Percentiles rank a stretch among this genome's conserved stretches.
phyloP scores from a whole-genome alignment of 371 early-diverging fungal genomes.

The Rhizomucor pusillus region DNA sequence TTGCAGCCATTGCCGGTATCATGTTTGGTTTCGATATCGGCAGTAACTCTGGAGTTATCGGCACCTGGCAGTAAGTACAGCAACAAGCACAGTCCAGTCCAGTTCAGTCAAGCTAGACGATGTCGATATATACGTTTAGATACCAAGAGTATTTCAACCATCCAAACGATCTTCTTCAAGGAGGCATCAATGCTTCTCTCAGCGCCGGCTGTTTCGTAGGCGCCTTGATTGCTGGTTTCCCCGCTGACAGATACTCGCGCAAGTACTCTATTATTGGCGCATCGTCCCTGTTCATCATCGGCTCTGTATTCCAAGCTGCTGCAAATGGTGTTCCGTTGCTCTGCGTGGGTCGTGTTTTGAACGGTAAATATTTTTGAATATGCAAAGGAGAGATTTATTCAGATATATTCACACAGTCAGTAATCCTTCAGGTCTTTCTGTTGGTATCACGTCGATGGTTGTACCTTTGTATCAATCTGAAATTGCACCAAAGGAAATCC shows the following conservation, averaged over 20 bases:
- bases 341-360: conserved; percentile 27
- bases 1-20: conserved; percentile 57
- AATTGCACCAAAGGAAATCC: conserved; percentile 63
- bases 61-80: conserved; percentile 36
- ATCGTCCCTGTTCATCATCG: conserved; percentile 20
- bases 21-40: conserved; percentile 64
- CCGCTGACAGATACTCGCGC: conserved; percentile 22
- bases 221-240: conserved; percentile 22
- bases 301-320: conserved; percentile 23
- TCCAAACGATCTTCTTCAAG: conserved; percentile 50
- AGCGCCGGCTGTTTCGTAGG: conserved; percentile 28
- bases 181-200: conserved; percentile 56
- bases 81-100: too few species aligned
- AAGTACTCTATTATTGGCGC: conserved; percentile 27
- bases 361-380: conserved; percentile 17
- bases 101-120: not conserved
- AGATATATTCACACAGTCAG: not conserved
- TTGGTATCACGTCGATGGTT: conserved; percentile 59
- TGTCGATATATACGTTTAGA: conserved; percentile 8
- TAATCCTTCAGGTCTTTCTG: conserved; percentile 18
- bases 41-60: conserved; percentile 54
- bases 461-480: conserved; percentile 80
- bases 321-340: conserved; percentile 24
- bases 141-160: conserved; percentile 54
- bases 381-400: not conserved